Evolutionary conservation across 371 early-diverging fungal genomes (phyloP).

Genomic region (Actinomucor elegans): DNA sequence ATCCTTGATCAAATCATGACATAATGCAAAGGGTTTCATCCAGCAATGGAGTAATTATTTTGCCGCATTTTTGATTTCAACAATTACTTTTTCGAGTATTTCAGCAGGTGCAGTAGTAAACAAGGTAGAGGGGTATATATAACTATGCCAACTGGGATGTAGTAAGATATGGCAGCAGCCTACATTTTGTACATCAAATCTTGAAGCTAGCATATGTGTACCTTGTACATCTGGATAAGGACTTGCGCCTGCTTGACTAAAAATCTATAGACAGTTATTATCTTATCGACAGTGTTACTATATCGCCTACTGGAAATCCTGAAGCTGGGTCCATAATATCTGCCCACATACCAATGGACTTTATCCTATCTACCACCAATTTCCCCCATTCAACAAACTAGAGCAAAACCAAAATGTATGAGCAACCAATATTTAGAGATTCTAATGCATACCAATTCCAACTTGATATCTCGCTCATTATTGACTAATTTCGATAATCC

Average conservation of each 20-base stretch:
- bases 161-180: slow-evolving; percentile 84
- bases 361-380: slow-evolving; percentile 52
- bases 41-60: background rate
- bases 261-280: slow-evolving; percentile 38
- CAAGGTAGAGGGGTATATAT: slow-evolving; percentile 84
- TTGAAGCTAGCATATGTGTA: slow-evolving; percentile 54
- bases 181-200: slow-evolving; percentile 72
- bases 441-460: slow-evolving; percentile 69
- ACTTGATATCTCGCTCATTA: slow-evolving; percentile 74
- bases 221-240: slow-evolving; percentile 90
- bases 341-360: slow-evolving; percentile 74
- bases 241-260: slow-evolving; percentile 63
- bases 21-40: slow-evolving; percentile 1
- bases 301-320: slow-evolving; percentile 72
- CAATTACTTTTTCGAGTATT: slow-evolving; percentile 45
- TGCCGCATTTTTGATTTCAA: slow-evolving; percentile 14
- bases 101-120: slow-evolving; percentile 82
- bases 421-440: too few relatives aligned
- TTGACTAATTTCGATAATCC: slow-evolving; percentile 69
- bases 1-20: background rate
- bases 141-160: slow-evolving; percentile 87
- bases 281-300: too few relatives aligned
- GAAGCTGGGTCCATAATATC: slow-evolving; percentile 94
- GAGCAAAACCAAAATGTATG: too few relatives aligned
- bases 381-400: slow-evolving; percentile 80